Evolutionary conservation across 306 rosid species (phyloP).

Genomic region (Abrus pulchellus): DNA sequence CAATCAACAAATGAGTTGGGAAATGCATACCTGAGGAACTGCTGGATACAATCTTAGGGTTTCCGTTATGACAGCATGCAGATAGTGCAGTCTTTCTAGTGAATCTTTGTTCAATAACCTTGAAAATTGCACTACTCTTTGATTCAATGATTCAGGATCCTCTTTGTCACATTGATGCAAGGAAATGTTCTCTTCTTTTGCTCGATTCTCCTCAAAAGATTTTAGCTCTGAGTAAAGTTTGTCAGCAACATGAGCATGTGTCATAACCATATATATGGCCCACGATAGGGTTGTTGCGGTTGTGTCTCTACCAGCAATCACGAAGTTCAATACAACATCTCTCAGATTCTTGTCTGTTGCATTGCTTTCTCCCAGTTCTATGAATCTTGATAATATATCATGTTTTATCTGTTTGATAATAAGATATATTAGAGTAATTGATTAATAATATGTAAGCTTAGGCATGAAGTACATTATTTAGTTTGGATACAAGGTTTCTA

Average conservation of each 20-base stretch:
- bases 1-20: neutral
- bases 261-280: constrained; percentile 89
- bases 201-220: constrained; percentile 69
- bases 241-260: constrained; percentile 74
- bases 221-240: constrained; percentile 79
- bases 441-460: constrained; percentile 2
- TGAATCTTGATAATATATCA: constrained; percentile 91
- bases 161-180: constrained; percentile 57
- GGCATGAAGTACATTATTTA: neutral
- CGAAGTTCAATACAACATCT: constrained; percentile 89
- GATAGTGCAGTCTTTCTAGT: constrained; percentile 67
- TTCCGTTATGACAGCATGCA: constrained; percentile 94
- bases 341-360: constrained; percentile 80
- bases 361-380: constrained; percentile 67
- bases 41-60: constrained; percentile 93
- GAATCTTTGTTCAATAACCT: constrained; percentile 73
- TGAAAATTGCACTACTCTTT: constrained; percentile 70
- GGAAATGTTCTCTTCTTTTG: constrained; percentile 65
- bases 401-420: constrained; percentile 69
- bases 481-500: neutral
- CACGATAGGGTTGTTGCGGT: constrained; percentile 95
- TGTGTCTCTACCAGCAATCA: constrained; percentile 98
- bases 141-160: constrained; percentile 67
- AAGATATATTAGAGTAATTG: neutral
- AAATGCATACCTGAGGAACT: constrained; percentile 82